Percentiles rank a stretch among this genome's conserved stretches.
These are phyloP conservation scores for Fraxinus paxiana DNA, from an alignment of 305 asterid species.

Conservation along the genomic window DNA sequence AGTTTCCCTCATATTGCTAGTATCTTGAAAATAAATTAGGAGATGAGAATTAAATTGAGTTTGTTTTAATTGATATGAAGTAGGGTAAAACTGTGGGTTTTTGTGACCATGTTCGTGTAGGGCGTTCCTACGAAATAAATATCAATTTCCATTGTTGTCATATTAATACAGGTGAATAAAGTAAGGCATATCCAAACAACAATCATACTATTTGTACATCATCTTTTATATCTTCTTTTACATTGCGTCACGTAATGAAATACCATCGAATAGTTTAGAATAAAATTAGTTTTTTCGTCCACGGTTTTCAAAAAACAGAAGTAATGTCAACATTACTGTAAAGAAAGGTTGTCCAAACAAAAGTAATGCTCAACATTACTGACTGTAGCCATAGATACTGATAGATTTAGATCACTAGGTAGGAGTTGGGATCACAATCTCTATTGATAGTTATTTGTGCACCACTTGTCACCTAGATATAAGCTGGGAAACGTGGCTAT, in stretches of 20 bases:
- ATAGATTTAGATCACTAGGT: background rate
- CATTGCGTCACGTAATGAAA: too few species aligned
- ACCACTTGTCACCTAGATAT: background rate
- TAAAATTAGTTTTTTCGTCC: background rate
- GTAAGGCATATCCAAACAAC: background rate
- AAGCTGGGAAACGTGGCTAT: background rate
- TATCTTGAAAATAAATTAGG: background rate
- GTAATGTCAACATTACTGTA: too few species aligned
- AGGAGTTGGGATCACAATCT: background rate
- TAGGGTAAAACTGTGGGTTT: background rate
- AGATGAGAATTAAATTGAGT: background rate
- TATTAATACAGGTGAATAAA: background rate
- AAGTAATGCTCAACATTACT: background rate
- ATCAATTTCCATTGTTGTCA: background rate
- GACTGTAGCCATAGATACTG: background rate
- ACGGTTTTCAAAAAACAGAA: background rate
- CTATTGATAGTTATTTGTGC: background rate
- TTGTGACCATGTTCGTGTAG: background rate
- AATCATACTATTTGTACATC: too few species aligned
- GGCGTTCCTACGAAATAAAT: background rate
- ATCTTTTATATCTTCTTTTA: too few species aligned
- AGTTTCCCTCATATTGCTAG: background rate
- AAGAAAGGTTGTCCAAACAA: background rate
- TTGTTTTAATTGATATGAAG: background rate
- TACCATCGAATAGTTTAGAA: too few species aligned